A percentile compares a stretch with the other conserved stretches of the same genome.
These are phyloP conservation scores for Carex sylvatica DNA, from an alignment of 202 grass and related monocot genomes.

Conservation along the genomic window DNA sequence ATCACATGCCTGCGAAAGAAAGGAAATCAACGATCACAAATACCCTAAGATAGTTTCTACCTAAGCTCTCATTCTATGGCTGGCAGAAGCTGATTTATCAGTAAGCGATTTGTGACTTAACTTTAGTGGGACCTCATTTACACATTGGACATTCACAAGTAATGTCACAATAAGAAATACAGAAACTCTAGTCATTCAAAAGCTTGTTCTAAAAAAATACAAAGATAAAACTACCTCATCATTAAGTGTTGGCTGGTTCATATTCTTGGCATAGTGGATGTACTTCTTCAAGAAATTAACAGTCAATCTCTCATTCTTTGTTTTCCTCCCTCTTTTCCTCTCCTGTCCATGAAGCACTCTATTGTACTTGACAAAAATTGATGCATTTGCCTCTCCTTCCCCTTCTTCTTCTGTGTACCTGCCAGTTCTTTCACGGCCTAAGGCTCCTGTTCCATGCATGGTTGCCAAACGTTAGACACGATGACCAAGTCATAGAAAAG, in stretches of 20 bases:
- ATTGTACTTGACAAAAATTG: constrained; percentile 95
- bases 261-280: constrained; percentile 95
- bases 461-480: constrained; percentile 1
- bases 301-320: constrained; percentile 82
- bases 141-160: background rate
- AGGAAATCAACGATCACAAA: constrained; percentile 18
- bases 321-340: constrained; percentile 75
- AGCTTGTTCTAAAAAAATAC: background rate
- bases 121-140: background rate
- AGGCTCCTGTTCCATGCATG: constrained; percentile 8
- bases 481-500: background rate
- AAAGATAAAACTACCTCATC: constrained; percentile 61
- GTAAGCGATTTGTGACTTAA: background rate
- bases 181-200: constrained; percentile 10
- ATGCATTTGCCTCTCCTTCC: constrained; percentile 67
- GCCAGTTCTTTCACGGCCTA: constrained; percentile 19
- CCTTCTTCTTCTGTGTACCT: constrained; percentile 62
- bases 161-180: constrained; percentile 6
- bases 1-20: constrained; percentile 67
- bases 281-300: constrained; percentile 98
- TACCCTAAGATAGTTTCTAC: constrained; percentile 6
- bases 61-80: background rate
- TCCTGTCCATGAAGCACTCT: constrained; percentile 92
- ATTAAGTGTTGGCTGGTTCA: constrained; percentile 86
- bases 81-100: background rate